A percentile compares a stretch with the other conserved stretches of the same genome.
Conservation (phyloP, 495 filamentous ascomycete genomes). For the Daldinia bambusicola region DNA sequence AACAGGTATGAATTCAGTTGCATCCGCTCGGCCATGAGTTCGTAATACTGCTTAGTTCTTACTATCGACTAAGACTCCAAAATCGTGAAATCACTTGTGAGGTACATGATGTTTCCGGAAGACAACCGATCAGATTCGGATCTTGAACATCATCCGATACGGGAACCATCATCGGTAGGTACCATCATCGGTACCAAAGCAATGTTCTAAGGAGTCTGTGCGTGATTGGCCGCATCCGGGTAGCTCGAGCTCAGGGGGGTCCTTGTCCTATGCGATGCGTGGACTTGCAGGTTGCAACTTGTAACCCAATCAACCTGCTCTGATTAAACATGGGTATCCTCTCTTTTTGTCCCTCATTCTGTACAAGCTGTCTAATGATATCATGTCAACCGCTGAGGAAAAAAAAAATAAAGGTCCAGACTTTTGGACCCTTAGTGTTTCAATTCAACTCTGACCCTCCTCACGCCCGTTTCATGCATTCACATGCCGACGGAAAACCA, state of each 20-base stretch:
- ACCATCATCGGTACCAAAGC: slow-evolving; percentile 19
- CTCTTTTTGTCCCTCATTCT: slow-evolving; percentile 8
- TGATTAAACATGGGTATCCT: slow-evolving; percentile 1
- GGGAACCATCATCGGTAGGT: slow-evolving; percentile 26
- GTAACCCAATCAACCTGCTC: slow-evolving; percentile 29
- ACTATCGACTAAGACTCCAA: neutral
- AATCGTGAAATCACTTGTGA: neutral
- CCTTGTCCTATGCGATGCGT: slow-evolving; percentile 12
- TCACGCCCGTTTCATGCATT: neutral
- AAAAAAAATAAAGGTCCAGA: slow-evolving; percentile 23
- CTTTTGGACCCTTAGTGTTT: slow-evolving; percentile 34
- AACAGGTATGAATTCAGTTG: neutral
- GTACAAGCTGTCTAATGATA: slow-evolving; percentile 32
- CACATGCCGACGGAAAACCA: slow-evolving; percentile 41
- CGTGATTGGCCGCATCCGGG: slow-evolving; percentile 19
- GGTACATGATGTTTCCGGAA: neutral
- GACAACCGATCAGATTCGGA: slow-evolving; percentile 30
- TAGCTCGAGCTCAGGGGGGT: slow-evolving; percentile 14
- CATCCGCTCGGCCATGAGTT: neutral
- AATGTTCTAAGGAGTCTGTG: neutral
- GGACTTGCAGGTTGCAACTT: slow-evolving; percentile 7
- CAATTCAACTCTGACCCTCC: slow-evolving; percentile 10
- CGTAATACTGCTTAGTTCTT: no score
- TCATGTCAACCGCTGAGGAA: slow-evolving; percentile 13
- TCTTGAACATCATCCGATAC: slow-evolving; percentile 44